Conservation (phyloP, 108 stramenopile species). For the Fistulifera pelliculosa region DNA sequence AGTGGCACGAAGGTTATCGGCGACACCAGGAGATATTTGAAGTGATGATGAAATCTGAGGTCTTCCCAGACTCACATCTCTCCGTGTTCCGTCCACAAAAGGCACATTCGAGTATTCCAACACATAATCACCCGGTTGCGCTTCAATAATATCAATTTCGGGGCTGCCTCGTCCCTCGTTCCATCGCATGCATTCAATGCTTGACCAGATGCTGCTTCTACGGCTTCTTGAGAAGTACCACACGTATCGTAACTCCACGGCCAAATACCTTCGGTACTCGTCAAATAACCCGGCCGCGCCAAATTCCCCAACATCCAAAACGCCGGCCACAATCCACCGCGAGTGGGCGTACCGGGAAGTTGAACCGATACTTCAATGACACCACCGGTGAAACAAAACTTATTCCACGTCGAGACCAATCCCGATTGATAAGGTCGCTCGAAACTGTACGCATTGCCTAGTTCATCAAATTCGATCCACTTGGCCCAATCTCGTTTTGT, state of each 20-base stretch:
- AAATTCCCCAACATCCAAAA: constrained; percentile 68
- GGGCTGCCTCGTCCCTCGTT: constrained; percentile 67
- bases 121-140: constrained; percentile 57
- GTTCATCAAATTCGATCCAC: constrained; percentile 3
- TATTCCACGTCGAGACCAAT: constrained; percentile 86
- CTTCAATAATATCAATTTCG: constrained; percentile 86
- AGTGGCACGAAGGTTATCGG: not conserved
- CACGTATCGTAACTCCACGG: constrained; percentile 82
- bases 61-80: not conserved
- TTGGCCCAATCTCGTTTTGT: not conserved
- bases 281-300: constrained; percentile 79
- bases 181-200: constrained; percentile 59
- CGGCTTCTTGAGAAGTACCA: constrained; percentile 37
- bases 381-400: constrained; percentile 86
- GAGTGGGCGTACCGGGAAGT: constrained; percentile 61
- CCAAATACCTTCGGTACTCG: constrained; percentile 77
- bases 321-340: constrained; percentile 85
- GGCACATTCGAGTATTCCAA: not conserved
- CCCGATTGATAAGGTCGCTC: constrained; percentile 33
- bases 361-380: constrained; percentile 76
- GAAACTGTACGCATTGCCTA: not conserved
- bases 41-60: constrained; percentile 8
- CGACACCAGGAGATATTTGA: constrained; percentile 5
- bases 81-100: not conserved
- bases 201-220: constrained; percentile 63